Base-by-base conservation (phyloP, 2,329 filamentous ascomycete species). In the Pseudogymnoascus sp. region DNA sequence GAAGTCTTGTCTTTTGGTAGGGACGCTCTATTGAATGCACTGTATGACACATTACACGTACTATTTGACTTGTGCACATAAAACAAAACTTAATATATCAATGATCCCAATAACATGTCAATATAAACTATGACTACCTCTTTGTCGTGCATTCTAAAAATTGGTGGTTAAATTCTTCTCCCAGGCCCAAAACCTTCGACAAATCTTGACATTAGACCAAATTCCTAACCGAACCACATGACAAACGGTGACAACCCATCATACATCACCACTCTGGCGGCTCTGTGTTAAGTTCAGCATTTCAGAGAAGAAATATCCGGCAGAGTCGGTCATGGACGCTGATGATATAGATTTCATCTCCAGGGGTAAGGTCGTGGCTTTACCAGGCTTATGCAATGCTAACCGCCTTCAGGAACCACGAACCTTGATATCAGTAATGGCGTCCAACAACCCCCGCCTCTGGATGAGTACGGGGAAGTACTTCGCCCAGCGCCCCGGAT, bases 401-500 rank as follows among this genome's bases (percentile, higher is more conserved):
- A 40, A 69, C 48, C 39, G 25, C 60, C 27, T 27, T 60, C 63
- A 72, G 71, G 67, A 42, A 60, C 69, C 58, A 65, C 67, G 45
- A 64, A 67, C 21, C 65, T 73, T 60, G 62, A 68, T 60, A 66
- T 73, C 60, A 60, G 69, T 55, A 64, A 71, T 65, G 65, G 64
- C 25, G 61, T 64, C 25, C 65, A 42, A 45, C 63, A 67, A 58
- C 66, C 61, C 33, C 31, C 58, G 3, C 39, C 64, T 2, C 69
- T 71, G 62, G 62, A 66, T 35, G 65, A 63, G 21, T 70, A 65
- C 35, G 67, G 69, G 39, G 58, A 62, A 36, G 67, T 68, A 40
- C 71, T 68, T 55, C 70, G 69, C 55, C 68, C 69, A 52, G 66
- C 69, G 42, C 71, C 72, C 9, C 68, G 67, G 59, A 61, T 74